A percentile compares a stretch with the other conserved stretches of the same genome.
Evolutionary conservation across 257 asterid species (phyloP).

Genomic region (Orobanche coerulescens): DNA sequence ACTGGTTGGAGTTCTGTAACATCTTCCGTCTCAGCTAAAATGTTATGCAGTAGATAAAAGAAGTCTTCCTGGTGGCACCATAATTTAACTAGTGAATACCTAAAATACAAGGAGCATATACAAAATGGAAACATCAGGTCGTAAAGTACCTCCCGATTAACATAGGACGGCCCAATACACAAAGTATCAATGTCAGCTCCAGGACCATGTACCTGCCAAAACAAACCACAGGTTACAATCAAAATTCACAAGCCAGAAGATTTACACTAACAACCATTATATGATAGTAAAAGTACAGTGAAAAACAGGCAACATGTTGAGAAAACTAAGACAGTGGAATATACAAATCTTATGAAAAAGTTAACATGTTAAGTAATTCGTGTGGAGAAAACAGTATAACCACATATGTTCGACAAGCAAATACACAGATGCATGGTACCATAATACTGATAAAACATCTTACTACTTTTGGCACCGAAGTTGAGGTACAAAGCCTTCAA

Average conservation of each 20-base stretch:
- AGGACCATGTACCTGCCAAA: conserved; percentile 61
- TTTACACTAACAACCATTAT: too few species aligned
- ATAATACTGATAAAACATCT: neutral
- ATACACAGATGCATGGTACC: neutral
- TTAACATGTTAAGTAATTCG: neutral
- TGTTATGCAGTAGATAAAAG: conserved; percentile 66
- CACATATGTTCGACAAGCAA: neutral
- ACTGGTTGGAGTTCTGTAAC: conserved; percentile 89
- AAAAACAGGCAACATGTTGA: neutral
- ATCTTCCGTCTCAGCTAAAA: conserved; percentile 62
- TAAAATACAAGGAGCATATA: neutral
- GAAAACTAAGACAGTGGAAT: neutral
- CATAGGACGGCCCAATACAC: conserved; percentile 64
- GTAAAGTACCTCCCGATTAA: conserved; percentile 45
- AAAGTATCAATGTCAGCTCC: conserved; percentile 64
- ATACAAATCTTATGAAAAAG: conserved; percentile 1
- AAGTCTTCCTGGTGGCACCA: conserved; percentile 61
- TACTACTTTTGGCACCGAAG: neutral
- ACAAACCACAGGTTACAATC: neutral
- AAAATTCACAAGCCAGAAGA: neutral
- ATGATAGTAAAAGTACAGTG: neutral
- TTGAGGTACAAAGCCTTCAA: neutral
- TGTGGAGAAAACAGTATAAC: neutral
- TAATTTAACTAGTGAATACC: conserved; percentile 1
- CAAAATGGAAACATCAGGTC: neutral